Evolutionary conservation across 352 stramenopile species (phyloP).

Genomic region (Globisporangium spiculum): DNA sequence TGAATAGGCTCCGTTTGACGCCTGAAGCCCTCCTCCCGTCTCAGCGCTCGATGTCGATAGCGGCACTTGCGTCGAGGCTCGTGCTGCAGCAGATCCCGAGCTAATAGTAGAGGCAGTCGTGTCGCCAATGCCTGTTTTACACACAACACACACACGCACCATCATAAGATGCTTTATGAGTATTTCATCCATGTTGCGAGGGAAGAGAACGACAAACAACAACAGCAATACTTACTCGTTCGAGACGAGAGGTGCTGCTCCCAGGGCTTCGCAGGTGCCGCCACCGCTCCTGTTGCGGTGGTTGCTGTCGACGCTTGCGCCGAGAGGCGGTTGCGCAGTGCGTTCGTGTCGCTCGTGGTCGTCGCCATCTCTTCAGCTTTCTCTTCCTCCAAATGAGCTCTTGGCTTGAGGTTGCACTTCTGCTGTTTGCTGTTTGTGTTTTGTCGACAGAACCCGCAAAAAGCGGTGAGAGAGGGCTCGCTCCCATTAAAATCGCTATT

Average conservation of each 20-base stretch:
- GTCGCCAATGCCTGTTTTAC: conserved; percentile 1
- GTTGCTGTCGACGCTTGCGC: neutral
- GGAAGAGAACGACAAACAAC: neutral
- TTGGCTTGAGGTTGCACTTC: conserved; percentile 8
- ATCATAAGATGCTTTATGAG: neutral
- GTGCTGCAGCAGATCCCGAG: neutral
- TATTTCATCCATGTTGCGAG: neutral
- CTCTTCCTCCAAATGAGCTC: conserved; percentile 15
- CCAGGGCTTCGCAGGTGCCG: conserved; percentile 46
- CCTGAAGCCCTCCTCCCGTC: conserved; percentile 4
- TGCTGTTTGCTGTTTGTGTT: conserved; percentile 8
- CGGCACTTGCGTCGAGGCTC: neutral
- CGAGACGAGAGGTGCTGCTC: conserved; percentile 33
- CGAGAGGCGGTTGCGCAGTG: conserved; percentile 16
- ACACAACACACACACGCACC: neutral
- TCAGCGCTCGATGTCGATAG: neutral
- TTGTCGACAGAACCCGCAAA: conserved; percentile 9
- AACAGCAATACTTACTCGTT: conserved; percentile 20
- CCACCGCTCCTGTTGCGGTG: neutral
- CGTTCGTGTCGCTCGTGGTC: conserved; percentile 26
- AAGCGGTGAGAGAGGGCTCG: neutral
- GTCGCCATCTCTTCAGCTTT: conserved; percentile 22
- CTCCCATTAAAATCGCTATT: too few relatives aligned
- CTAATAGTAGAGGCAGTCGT: neutral
- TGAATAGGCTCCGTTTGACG: conserved; percentile 11